Evolutionary conservation across 2,329 filamentous ascomycete species (phyloP).

Genomic region (Penicillium sp.): DNA sequence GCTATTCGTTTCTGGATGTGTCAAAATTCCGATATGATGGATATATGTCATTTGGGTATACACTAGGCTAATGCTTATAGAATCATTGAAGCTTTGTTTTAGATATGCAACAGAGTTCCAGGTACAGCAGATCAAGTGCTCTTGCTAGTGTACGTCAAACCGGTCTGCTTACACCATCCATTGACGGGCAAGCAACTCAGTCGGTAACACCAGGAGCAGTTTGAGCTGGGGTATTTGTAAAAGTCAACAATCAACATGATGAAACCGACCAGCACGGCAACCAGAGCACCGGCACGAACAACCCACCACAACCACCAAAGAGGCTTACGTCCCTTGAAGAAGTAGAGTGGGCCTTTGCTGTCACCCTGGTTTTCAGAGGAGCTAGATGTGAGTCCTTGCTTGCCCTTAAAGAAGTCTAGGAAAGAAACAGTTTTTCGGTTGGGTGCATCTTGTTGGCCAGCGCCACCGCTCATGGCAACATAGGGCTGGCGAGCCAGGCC

Average conservation of each 20-base stretch:
- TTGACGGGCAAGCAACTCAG: slow-evolving; percentile 74
- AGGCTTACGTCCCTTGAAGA: slow-evolving; percentile 89
- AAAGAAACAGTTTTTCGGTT: slow-evolving; percentile 53
- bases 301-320: slow-evolving; percentile 99
- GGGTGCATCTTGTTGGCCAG: slow-evolving; percentile 29
- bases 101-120: not conserved
- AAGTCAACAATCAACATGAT: slow-evolving; percentile 89
- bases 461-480: slow-evolving; percentile 62
- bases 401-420: slow-evolving; percentile 46
- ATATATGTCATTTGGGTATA: slow-evolving; percentile 1
- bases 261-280: slow-evolving; percentile 81
- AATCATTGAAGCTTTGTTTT: not conserved
- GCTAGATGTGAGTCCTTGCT: slow-evolving; percentile 56
- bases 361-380: slow-evolving; percentile 5
- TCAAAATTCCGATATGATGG: not conserved
- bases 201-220: slow-evolving; percentile 92
- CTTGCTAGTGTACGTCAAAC: slow-evolving; percentile 19
- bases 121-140: not conserved
- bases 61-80: slow-evolving; percentile 3
- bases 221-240: slow-evolving; percentile 69
- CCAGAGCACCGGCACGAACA: slow-evolving; percentile 73
- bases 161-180: slow-evolving; percentile 46
- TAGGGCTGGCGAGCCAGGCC: slow-evolving; percentile 71
- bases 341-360: slow-evolving; percentile 53
- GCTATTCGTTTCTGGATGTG: not conserved